Evolutionary conservation across 1,284 basidiomycete species (phyloP).

Genomic region (Cutaneotrichosporon sp.): DNA sequence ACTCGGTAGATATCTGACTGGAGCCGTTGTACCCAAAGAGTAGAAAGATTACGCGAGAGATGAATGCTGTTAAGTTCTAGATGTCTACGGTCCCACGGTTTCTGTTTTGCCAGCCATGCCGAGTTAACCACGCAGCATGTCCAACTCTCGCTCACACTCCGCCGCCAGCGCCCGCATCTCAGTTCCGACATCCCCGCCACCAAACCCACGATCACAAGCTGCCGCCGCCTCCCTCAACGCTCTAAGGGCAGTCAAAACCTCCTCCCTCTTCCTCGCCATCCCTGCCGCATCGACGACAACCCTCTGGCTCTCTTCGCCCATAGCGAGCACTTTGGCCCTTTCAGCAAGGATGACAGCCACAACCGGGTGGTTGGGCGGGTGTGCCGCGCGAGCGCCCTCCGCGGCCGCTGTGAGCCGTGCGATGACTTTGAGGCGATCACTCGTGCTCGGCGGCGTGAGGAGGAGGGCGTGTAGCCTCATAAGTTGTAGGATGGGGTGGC

Average conservation of each 20-base stretch:
- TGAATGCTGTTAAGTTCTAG: no score
- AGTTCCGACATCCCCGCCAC: slow-evolving; percentile 26
- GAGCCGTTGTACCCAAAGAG: neutral
- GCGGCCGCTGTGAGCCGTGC: slow-evolving; percentile 57
- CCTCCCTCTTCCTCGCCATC: neutral
- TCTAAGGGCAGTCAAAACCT: slow-evolving; percentile 59
- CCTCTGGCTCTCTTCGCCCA: slow-evolving; percentile 14
- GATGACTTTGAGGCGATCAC: slow-evolving; percentile 46
- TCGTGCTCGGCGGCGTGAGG: slow-evolving; percentile 29
- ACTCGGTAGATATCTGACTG: neutral
- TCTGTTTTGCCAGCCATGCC: no score
- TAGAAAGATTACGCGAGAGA: no score
- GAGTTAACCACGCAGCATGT: slow-evolving; percentile 11
- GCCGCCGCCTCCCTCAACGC: slow-evolving; percentile 59
- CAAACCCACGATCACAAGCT: slow-evolving; percentile 40
- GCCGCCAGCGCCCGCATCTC: neutral
- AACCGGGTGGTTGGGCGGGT: slow-evolving; percentile 69
- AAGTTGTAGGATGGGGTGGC: slow-evolving; percentile 72
- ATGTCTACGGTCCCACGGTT: no score
- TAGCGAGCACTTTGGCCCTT: slow-evolving; percentile 67
- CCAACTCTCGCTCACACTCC: slow-evolving; percentile 8
- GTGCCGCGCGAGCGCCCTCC: slow-evolving; percentile 57
- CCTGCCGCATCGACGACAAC: neutral
- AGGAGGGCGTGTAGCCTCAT: slow-evolving; percentile 56
- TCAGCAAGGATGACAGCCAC: slow-evolving; percentile 71